Base-by-base conservation (phyloP, 225 moss, liverwort and hornwort genomes). In the Rhytidiadelphus loreus region DNA sequence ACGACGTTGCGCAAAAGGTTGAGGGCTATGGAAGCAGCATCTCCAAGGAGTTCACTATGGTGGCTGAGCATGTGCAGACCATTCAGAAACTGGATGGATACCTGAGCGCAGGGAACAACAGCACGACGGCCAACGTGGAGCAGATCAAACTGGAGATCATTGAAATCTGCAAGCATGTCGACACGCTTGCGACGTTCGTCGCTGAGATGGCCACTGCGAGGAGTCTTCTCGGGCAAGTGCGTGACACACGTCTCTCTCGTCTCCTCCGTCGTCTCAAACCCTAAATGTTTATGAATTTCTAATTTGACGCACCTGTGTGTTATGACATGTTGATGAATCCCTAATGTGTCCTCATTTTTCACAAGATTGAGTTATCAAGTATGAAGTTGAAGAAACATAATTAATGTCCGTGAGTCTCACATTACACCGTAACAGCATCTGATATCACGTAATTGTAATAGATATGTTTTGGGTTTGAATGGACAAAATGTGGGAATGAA, bases 41-140 rank as follows among this genome's bases (percentile, higher is more conserved):
- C 86, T 94, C 92, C 56, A 46, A 55, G 14, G 96, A 95, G 79
- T 88, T 97, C 39, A 92, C 91, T 32, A 81, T 83, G 83, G 50
- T 97, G 81, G 91, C 95, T n/a, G 79, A 86, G 77, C 93, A 95
- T 89, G 92, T 97, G 77, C 90, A 90, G 57, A 71, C 66, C 44
- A 86, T 97, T 30, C 93, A 96, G 86, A 87, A 7, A 9, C 11
- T 93, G 5, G 88, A 95, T 84, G 91, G 92, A 20, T 87, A 94
- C 83, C 82, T 97, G 32, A 97, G 94, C 61, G 89, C 89, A 11
- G 93, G 86, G 30, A 96, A 94, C 53, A 92, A 93, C 30, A 93
- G 86, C 60, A 57, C 87, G 4, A 84, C 88, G 15, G 85, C 56
- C 48, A 95, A 88, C 55, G 86, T 93, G 26, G 93, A 90, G 50